phyloP scores from a whole-genome alignment of 768 basidiomycete species.

The Calocybe gangraenosa region DNA sequence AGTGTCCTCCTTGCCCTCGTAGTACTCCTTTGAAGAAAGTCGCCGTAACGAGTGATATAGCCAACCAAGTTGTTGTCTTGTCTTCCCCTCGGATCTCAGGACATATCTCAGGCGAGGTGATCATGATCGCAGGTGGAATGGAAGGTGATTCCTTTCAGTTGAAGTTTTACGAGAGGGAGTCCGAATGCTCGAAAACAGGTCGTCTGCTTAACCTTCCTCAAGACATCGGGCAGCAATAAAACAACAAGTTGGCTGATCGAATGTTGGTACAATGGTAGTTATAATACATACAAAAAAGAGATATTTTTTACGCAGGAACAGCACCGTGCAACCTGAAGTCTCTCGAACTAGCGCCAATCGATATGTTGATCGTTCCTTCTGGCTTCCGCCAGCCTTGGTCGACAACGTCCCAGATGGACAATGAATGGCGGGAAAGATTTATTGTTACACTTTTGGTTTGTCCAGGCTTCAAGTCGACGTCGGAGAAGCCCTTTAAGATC shows the following conservation, averaged over 20 bases:
- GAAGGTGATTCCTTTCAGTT: slow-evolving; percentile 59
- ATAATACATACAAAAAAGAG: too few species aligned
- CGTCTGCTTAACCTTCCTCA: slow-evolving; percentile 27
- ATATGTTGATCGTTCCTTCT: slow-evolving; percentile 46
- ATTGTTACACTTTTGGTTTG: slow-evolving; percentile 34
- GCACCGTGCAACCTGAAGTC: slow-evolving; percentile 24
- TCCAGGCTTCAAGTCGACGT: slow-evolving; percentile 37
- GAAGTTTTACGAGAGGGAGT: too few species aligned
- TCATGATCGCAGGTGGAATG: slow-evolving; percentile 78
- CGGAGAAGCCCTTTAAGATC: slow-evolving; percentile 51
- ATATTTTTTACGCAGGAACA: slow-evolving; percentile 8
- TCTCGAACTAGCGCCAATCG: slow-evolving; percentile 52
- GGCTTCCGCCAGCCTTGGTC: slow-evolving; percentile 60
- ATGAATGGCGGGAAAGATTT: slow-evolving; percentile 44
- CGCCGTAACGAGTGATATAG: slow-evolving; percentile 58
- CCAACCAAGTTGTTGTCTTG: slow-evolving; percentile 57
- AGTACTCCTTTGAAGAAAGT: slow-evolving; percentile 72
- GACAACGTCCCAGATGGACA: slow-evolving; percentile 58
- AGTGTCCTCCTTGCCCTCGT: background rate
- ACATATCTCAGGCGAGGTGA: slow-evolving; percentile 64
- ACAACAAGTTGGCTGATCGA: too few species aligned
- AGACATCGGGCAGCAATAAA: too few species aligned
- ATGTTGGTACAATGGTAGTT: too few species aligned
- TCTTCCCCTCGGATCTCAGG: slow-evolving; percentile 62
- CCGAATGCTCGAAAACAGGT: too few species aligned